phyloP scores from a whole-genome alignment of 768 basidiomycete genomes.

The Tubosaeta sp. region DNA sequence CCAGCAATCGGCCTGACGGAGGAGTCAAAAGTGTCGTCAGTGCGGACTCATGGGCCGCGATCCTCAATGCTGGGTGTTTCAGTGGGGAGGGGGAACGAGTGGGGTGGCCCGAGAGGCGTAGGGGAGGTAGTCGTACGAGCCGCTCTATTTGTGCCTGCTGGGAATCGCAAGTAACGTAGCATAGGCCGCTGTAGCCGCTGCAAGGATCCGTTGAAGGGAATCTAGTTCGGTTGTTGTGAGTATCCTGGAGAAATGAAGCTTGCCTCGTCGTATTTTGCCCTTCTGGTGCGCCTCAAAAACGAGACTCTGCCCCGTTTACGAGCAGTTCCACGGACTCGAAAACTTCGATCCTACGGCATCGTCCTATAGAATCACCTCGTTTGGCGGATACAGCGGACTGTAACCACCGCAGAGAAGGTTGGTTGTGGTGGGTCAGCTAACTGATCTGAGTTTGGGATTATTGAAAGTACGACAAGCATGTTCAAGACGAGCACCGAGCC shows the following conservation, averaged over 20 bases:
- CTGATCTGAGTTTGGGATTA: no score
- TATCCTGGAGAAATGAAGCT: conserved; percentile 18
- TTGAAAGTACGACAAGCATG: no score
- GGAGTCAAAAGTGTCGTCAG: conserved; percentile 76
- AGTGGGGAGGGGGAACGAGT: conserved; percentile 46
- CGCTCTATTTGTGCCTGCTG: conserved; percentile 83
- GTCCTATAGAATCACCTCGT: conserved; percentile 91
- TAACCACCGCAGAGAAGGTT: conserved; percentile 82
- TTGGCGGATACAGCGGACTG: conserved; percentile 85
- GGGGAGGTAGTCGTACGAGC: conserved; percentile 77
- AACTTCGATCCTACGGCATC: conserved; percentile 71
- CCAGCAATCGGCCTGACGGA: conserved; percentile 72
- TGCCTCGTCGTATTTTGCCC: conserved; percentile 82
- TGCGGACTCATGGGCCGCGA: conserved; percentile 77
- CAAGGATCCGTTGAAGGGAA: conserved; percentile 59
- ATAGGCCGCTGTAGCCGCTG: conserved; percentile 71
- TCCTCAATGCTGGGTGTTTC: conserved; percentile 72
- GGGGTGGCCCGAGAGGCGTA: conserved; percentile 53
- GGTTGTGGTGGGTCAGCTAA: no score
- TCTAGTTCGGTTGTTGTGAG: conserved; percentile 3
- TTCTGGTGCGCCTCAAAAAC: conserved; percentile 68
- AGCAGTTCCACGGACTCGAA: conserved; percentile 77
- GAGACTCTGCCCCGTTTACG: conserved; percentile 77
- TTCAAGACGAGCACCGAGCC: conserved; percentile 10
- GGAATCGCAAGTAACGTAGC: conserved; percentile 81